Base-by-base conservation (phyloP, 108 stramenopile species). In the Schizochytrium sp. region DNA sequence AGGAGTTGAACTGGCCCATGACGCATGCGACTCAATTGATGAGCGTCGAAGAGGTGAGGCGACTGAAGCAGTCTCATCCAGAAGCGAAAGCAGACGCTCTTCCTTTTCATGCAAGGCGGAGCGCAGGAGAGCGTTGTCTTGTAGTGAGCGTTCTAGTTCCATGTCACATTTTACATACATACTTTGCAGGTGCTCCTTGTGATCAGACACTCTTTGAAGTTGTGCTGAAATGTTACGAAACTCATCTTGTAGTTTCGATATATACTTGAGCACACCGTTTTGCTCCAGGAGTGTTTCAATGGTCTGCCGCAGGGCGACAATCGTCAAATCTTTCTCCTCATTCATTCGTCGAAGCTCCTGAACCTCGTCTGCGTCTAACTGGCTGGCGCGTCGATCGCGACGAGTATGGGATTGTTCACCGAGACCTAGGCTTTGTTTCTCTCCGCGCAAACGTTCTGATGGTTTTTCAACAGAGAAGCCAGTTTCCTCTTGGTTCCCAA, bases 131-230 rank as follows among this genome's bases (percentile, higher is more conserved):
- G 76, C 76, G 53, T 83, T 83, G 50, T 83, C 76, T 40, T 83
- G 47, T 53, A 83, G 3, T 12, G 15, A 49, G 76, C 76, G 50
- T 1, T 83, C 76, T 8, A 83, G 76, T 40, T 83, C 76, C 76
- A 55, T 55, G 53, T 83, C 76, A n/a, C 50, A 49, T 53, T 83
- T 83, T 5, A 55, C 47, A 2, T 83, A 83, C 76, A 83, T 83
- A 53, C 50, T 55, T 53, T 83, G 76, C 3, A 83, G 47, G 76
- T 83, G 76, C 76, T 83, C 76, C 53, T 55, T 83, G 53, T 83
- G 76, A 53, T 83, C 76, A 47, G 47, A 10, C n/a, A 83, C 53
- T 5, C 76, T 47, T 40, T 83, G 76, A 10, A 55, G 15, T 53
- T 83, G 76, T n/a, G 76, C 19, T 12, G 76, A 83, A 40, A 83